Conservation (phyloP, 176 grass and related monocot species). For the Musa itinerans region DNA sequence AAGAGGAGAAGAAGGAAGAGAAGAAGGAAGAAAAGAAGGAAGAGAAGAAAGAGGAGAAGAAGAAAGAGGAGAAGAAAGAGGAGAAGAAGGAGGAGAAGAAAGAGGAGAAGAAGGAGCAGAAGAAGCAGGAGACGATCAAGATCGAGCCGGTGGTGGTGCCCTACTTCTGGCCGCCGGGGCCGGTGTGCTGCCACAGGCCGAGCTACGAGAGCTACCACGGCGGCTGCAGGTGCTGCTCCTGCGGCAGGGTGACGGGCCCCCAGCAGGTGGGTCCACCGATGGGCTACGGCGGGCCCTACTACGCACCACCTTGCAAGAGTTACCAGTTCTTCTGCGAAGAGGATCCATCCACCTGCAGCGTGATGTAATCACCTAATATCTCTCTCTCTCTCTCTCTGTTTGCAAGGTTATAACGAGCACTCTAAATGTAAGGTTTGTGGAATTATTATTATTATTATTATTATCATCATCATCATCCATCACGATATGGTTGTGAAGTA, state of each 20-base stretch:
- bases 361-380: conserved; percentile 19
- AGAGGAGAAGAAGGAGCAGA: conserved; percentile 17
- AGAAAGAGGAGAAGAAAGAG: conserved; percentile 16
- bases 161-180: conserved; percentile 40
- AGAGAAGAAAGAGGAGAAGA: conserved; percentile 16
- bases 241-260: conserved; percentile 19
- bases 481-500: too few species aligned
- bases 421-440: too few species aligned
- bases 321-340: conserved; percentile 27
- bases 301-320: conserved; percentile 6
- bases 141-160: conserved; percentile 19
- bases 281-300: neutral
- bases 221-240: conserved; percentile 28
- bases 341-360: conserved; percentile 19
- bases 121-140: conserved; percentile 16
- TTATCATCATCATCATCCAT: too few species aligned
- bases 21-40: conserved; percentile 6
- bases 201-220: conserved; percentile 8
- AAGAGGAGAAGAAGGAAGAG: conserved; percentile 1
- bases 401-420: too few species aligned
- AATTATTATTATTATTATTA: too few species aligned
- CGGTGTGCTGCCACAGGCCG: conserved; percentile 30
- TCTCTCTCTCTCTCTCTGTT: neutral
- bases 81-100: conserved; percentile 21
- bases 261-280: neutral